Evolutionary conservation across 1,284 basidiomycete genomes (phyloP), one percentile per base, ranked within the genome.

Genomic region (Moesziomyces sp.): DNA sequence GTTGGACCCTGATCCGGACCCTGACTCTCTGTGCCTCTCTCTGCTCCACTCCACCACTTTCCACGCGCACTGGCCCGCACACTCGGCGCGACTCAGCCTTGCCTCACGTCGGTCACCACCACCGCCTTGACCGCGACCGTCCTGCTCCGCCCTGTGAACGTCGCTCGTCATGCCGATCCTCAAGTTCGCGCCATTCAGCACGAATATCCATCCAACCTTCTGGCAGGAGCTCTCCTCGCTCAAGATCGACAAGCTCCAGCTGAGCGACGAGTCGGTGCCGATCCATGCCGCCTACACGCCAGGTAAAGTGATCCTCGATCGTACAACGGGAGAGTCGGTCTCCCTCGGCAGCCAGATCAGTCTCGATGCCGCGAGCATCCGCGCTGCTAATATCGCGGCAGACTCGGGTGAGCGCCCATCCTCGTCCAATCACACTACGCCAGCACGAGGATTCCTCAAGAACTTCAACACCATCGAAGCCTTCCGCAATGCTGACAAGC

Each of bases 381-480:
- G 50, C 55, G 89, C 90, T 73, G 88, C 90, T 2, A 14, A 26
- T 21, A 4, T 28, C 19, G 49, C 65, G 7, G 40, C 57, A 33
- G 46, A 51, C 47, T 26, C 62, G 28, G 24, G 43, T 11, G 16
- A 23, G 9, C 5, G 35, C 5, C 13, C 44, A 28, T 21, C 61
- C 51, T 14, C 42, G 21, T 52, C 62, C 51, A 26, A 62, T 50
- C 16, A 61, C 88, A 18, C 52, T 83, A 0, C 86, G 88, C 1
- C 80, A 66, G 71, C 86, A 87, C 60, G 53, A 30, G 96, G 96
- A 11, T 85, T 87, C 1, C 88, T 98, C 78, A 95, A 94, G 87
- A 86, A 86, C 74, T 86, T 84, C 86, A 99, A 99, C 83, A 98
- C 97, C 2, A 91, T 98, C 76, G 95, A 98, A 78, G 93, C 97